phyloP scores from a whole-genome alignment of 2,329 filamentous ascomycete genomes.

The Fusarium dlaminii region DNA sequence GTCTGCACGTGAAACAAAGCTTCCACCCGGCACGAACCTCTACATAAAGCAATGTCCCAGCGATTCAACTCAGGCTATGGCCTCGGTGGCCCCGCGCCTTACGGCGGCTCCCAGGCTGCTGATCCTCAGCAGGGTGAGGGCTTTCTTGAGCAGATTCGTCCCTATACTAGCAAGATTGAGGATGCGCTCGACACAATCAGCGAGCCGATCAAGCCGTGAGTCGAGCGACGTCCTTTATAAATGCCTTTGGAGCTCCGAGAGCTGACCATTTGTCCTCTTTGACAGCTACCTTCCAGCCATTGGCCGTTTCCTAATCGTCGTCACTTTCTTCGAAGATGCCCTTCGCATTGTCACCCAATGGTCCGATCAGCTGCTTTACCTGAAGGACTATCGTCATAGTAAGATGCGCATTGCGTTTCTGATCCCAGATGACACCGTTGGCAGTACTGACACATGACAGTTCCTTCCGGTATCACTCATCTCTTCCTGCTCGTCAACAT shows the following conservation, averaged over 20 bases:
- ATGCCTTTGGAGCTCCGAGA: conserved; percentile 4
- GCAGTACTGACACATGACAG: conserved; percentile 58
- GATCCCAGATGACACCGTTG: not conserved
- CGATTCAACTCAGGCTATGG: conserved; percentile 83
- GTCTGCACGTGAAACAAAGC: conserved; percentile 39
- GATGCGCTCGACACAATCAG: conserved; percentile 87
- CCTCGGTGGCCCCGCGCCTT: conserved; percentile 75
- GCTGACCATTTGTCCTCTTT: conserved; percentile 27
- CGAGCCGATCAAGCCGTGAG: conserved; percentile 92
- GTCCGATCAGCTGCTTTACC: conserved; percentile 91
- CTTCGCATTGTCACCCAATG: conserved; percentile 97
- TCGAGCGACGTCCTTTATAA: conserved; percentile 24
- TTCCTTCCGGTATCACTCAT: conserved; percentile 88
- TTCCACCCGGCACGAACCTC: conserved; percentile 6
- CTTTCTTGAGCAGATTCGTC: conserved; percentile 82
- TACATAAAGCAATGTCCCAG: conserved; percentile 49
- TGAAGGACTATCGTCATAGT: conserved; percentile 94
- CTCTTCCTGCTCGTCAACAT: conserved; percentile 93
- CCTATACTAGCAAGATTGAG: conserved; percentile 98
- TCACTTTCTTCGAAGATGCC: conserved; percentile 97
- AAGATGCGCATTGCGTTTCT: conserved; percentile 53
- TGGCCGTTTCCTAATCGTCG: conserved; percentile 96
- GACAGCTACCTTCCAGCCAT: conserved; percentile 90
- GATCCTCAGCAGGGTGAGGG: conserved; percentile 70
- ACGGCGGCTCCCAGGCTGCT: conserved; percentile 64